Evolutionary conservation across 176 grass and related monocot genomes (phyloP).

Genomic region (Avena atlantica): DNA sequence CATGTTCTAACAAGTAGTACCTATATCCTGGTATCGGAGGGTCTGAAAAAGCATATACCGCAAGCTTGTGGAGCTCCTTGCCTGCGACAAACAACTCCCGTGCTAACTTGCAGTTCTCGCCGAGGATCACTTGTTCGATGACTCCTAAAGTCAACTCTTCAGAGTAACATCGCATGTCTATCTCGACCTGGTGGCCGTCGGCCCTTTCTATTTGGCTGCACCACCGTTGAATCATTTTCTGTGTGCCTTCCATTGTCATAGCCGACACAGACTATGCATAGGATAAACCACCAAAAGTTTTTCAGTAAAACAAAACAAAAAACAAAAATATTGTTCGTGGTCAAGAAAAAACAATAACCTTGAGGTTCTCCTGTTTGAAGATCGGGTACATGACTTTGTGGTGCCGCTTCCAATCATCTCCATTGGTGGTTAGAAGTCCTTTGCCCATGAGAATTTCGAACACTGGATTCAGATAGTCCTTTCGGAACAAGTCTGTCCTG

Average conservation of each 20-base stretch:
- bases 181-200: slow-evolving; percentile 13
- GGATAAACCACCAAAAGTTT: neutral
- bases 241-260: slow-evolving; percentile 41
- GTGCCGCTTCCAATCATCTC: slow-evolving; percentile 61
- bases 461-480: slow-evolving; percentile 41
- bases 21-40: slow-evolving; percentile 41
- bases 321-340: neutral
- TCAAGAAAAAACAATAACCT: slow-evolving; percentile 27
- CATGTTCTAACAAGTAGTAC: slow-evolving; percentile 1
- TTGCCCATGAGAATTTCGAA: slow-evolving; percentile 42
- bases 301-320: neutral
- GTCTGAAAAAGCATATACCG: slow-evolving; percentile 10
- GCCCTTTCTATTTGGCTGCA: neutral
- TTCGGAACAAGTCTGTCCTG: slow-evolving; percentile 52
- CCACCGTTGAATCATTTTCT: slow-evolving; percentile 29
- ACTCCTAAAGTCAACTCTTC: slow-evolving; percentile 51
- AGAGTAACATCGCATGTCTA: slow-evolving; percentile 47
- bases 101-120: slow-evolving; percentile 19
- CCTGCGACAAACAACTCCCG: slow-evolving; percentile 28
- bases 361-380: slow-evolving; percentile 65
- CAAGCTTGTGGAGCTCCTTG: slow-evolving; percentile 40
- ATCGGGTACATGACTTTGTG: slow-evolving; percentile 53
- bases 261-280: slow-evolving; percentile 27
- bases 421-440: slow-evolving; percentile 42
- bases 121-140: slow-evolving; percentile 51